phyloP scores from a whole-genome alignment of 805 yeast species.

The Hyphopichia homilentoma region DNA sequence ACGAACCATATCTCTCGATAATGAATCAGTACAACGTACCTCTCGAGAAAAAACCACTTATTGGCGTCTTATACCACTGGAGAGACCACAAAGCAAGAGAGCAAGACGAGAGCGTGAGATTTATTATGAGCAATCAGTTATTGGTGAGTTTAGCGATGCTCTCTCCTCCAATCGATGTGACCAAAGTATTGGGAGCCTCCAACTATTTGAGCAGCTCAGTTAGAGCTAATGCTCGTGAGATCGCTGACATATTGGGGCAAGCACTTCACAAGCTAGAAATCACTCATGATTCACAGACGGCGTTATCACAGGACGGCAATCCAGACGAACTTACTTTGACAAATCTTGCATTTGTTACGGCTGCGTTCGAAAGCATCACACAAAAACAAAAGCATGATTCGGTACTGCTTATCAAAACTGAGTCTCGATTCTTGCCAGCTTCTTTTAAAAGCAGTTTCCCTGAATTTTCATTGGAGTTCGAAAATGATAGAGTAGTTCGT shows the following conservation, averaged over 20 bases:
- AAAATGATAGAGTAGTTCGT: too few species aligned
- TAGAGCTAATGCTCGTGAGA: conserved; percentile 50
- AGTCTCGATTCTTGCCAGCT: too few species aligned
- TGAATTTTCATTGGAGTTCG: too few species aligned
- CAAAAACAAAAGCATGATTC: too few species aligned
- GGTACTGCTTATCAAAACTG: too few species aligned
- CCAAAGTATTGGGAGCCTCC: conserved; percentile 47
- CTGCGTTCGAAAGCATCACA: too few species aligned
- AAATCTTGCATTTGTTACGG: too few species aligned
- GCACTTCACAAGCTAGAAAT: too few species aligned
- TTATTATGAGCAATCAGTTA: conserved; percentile 77
- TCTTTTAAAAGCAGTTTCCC: too few species aligned
- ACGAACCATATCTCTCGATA: conserved; percentile 65
- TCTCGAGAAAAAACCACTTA: conserved; percentile 46
- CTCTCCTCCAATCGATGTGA: conserved; percentile 49
- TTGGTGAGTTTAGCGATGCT: conserved; percentile 57
- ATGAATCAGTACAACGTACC: conserved; percentile 66
- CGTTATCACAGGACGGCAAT: too few species aligned
- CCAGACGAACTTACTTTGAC: too few species aligned
- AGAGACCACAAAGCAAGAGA: conserved; percentile 73
- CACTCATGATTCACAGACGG: too few species aligned
- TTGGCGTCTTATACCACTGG: conserved; percentile 71
- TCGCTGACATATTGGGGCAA: conserved; percentile 55
- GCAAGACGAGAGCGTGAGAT: conserved; percentile 82
- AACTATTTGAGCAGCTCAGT: conserved; percentile 51